Percentiles rank a stretch among this genome's conserved stretches.
Conservation (phyloP, 176 grass and related monocot species). For the Cenchrus purpureus region DNA sequence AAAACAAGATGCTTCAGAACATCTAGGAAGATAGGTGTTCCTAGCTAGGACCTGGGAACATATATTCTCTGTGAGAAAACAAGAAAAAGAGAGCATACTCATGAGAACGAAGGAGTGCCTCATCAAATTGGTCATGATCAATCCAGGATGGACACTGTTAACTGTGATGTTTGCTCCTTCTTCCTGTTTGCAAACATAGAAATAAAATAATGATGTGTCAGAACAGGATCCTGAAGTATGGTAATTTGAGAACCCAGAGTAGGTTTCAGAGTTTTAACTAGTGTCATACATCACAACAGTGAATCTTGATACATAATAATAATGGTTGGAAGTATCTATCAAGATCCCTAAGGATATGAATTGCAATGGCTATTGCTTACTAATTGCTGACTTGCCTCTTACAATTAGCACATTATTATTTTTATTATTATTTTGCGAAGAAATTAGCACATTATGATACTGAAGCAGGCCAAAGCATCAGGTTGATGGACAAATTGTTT, state of each 20-base stretch:
- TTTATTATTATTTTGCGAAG: too few species aligned
- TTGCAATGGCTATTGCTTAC: neutral
- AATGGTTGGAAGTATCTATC: neutral
- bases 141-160: constrained; percentile 90
- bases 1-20: constrained; percentile 17
- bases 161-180: constrained; percentile 83
- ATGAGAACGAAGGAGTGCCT: constrained; percentile 80
- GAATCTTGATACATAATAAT: too few species aligned
- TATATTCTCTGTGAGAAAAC: neutral
- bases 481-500: constrained; percentile 22
- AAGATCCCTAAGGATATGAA: neutral
- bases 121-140: constrained; percentile 99
- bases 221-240: neutral
- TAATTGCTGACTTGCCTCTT: too few species aligned
- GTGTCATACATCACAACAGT: too few species aligned
- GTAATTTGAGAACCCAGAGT: neutral
- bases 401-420: too few species aligned
- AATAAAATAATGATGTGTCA: neutral
- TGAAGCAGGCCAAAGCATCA: neutral
- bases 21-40: neutral
- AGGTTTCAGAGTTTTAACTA: too few species aligned
- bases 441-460: neutral
- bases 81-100: constrained; percentile 54
- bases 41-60: constrained; percentile 4
- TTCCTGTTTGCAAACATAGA: constrained; percentile 62